Percentiles rank a stretch among this genome's conserved stretches.
Evolutionary conservation across 2,329 filamentous ascomycete species (phyloP).

Genomic region (Sphaerulina vaccinii): DNA sequence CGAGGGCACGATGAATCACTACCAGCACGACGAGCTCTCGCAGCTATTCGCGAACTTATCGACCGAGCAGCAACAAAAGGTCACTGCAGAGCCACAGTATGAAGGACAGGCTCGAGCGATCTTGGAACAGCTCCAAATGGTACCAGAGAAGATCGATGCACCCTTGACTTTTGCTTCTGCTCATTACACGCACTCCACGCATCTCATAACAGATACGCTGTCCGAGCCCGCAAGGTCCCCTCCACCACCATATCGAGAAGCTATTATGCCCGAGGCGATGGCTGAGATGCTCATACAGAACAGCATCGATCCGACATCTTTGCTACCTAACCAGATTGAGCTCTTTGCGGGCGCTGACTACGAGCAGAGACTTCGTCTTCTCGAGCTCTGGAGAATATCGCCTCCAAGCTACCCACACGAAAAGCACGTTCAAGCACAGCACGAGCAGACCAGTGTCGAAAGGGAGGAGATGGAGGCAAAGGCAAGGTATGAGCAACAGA

Average conservation of each 20-base stretch:
- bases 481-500: slow-evolving; percentile 54
- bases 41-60: slow-evolving; percentile 65
- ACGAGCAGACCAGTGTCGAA: slow-evolving; percentile 55
- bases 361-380: slow-evolving; percentile 69
- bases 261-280: slow-evolving; percentile 32
- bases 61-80: slow-evolving; percentile 52
- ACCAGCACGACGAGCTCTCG: slow-evolving; percentile 79
- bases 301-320: slow-evolving; percentile 66
- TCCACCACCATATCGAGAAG: slow-evolving; percentile 34
- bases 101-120: slow-evolving; percentile 14
- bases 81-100: slow-evolving; percentile 28
- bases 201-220: slow-evolving; percentile 53
- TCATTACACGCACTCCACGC: slow-evolving; percentile 80
- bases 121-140: slow-evolving; percentile 21
- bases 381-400: slow-evolving; percentile 83
- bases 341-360: slow-evolving; percentile 75
- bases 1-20: slow-evolving; percentile 47
- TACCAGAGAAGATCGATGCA: slow-evolving; percentile 32
- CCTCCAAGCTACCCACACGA: slow-evolving; percentile 59
- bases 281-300: slow-evolving; percentile 58
- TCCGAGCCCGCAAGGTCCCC: slow-evolving; percentile 35
- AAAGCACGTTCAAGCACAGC: slow-evolving; percentile 52
- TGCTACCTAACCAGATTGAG: slow-evolving; percentile 72
- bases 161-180: slow-evolving; percentile 72
- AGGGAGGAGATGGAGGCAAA: slow-evolving; percentile 57